phyloP scores from a whole-genome alignment of 768 basidiomycete species.

The Asterophora lycoperdoides region DNA sequence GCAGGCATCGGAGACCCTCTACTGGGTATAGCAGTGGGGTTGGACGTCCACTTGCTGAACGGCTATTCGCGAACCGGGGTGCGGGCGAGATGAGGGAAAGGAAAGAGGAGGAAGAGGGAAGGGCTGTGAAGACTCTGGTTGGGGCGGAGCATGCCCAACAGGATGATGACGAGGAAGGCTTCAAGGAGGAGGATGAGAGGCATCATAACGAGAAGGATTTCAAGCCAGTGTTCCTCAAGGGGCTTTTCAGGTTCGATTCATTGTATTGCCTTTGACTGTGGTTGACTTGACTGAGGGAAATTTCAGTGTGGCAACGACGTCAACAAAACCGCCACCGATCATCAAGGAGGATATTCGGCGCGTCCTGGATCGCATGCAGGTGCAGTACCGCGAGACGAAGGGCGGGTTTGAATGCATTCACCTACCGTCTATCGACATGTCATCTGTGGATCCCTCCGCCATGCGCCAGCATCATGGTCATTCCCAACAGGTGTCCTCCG shows the following conservation, averaged over 20 bases:
- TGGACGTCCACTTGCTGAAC: slow-evolving; percentile 35
- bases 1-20: slow-evolving; percentile 67
- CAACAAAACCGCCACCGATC: slow-evolving; percentile 76
- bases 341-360: slow-evolving; percentile 82
- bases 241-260: slow-evolving; percentile 76
- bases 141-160: slow-evolving; percentile 11
- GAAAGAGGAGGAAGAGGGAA: slow-evolving; percentile 35
- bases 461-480: slow-evolving; percentile 26
- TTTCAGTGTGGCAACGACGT: slow-evolving; percentile 86
- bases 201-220: slow-evolving; percentile 64
- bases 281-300: slow-evolving; percentile 6
- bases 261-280: slow-evolving; percentile 2
- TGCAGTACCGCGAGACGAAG: slow-evolving; percentile 88
- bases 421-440: slow-evolving; percentile 87
- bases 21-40: slow-evolving; percentile 49
- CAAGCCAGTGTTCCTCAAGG: slow-evolving; percentile 95
- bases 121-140: slow-evolving; percentile 1
- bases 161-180: slow-evolving; percentile 37
- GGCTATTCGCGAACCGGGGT: slow-evolving; percentile 49
- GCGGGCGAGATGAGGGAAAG: slow-evolving; percentile 45
- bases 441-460: slow-evolving; percentile 52
- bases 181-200: slow-evolving; percentile 47
- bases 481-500: slow-evolving; percentile 39
- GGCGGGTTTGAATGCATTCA: slow-evolving; percentile 96
- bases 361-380: slow-evolving; percentile 91